Base-by-base conservation (phyloP, 2,329 filamentous ascomycete genomes). In the Diaporthe velutina region DNA sequence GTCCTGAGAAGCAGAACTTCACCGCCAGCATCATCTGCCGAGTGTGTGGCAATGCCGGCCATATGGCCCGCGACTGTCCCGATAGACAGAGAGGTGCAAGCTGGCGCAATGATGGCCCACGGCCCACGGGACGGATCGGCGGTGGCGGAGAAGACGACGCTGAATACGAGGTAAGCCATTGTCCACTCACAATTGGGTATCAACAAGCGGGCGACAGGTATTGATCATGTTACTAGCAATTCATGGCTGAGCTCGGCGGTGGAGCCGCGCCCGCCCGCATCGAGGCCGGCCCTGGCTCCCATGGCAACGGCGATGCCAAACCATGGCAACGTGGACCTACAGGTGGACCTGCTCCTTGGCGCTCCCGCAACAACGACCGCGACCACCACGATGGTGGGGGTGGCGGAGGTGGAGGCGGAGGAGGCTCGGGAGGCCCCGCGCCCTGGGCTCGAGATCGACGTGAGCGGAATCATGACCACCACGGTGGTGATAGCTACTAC, bases 1-100 rank as follows among this genome's bases (percentile, higher is more conserved):
- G 97, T 80, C 97, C 97, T 19, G 95, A 99, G 86, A 95, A 97
- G 84, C 95, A 96, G 83, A 99, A 99, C 86, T 98, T 94, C 86
- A 99, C 97, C n/a, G 96, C 97, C 80, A 98, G 95, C 85, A 98
- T 99, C 83, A 98, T 99, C 82, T 99, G 97, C 86, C 96, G 96
- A 80, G 94, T 98, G 80, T 99, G 97, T 86, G 97, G 97, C 79
- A 98, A 98, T 83, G 96, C 97, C 78, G 97, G 97, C 28, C 97
- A 99, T 81, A 98, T 99, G 95, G 97, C 96, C 79, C 93, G 96
- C 80, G 97, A 99, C 86, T 99, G 97, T 90, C 95, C 96, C 60
- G 97, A 99, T 82, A 90, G 97, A 82, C 94, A 97, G 87, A 92
- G 94, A 82, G 97, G 97, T 80, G 92, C 93, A 60, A 96, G 94